These are phyloP conservation scores for Pholiota molesta DNA, from an alignment of 768 basidiomycete genomes.

Conservation along the genomic window DNA sequence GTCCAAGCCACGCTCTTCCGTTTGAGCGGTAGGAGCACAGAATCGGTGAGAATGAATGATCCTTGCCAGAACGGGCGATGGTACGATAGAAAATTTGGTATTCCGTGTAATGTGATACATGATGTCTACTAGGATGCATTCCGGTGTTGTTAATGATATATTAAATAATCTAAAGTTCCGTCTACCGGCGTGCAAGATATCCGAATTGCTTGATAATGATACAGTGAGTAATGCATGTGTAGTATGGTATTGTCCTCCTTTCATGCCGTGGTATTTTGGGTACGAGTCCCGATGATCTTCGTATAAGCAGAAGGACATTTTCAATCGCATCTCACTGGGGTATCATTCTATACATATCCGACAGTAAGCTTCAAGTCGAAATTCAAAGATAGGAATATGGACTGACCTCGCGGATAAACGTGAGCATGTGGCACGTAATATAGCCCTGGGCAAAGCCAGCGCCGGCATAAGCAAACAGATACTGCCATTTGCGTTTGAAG, in stretches of 20 bases:
- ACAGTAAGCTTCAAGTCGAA: slow-evolving; percentile 1
- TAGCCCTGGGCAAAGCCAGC: slow-evolving; percentile 82
- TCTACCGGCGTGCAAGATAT: slow-evolving; percentile 17
- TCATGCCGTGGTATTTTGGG: neutral
- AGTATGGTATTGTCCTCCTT: slow-evolving; percentile 11
- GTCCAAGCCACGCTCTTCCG: neutral
- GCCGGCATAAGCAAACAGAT: slow-evolving; percentile 81
- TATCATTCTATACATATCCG: slow-evolving; percentile 46
- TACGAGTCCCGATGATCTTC: slow-evolving; percentile 5
- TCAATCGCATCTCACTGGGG: slow-evolving; percentile 51
- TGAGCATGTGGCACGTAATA: slow-evolving; percentile 83
- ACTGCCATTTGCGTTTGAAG: slow-evolving; percentile 86
- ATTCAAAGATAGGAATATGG: slow-evolving; percentile 6
- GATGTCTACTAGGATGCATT: slow-evolving; percentile 1
- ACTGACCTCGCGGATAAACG: slow-evolving; percentile 67
- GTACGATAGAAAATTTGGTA: neutral
- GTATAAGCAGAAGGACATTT: slow-evolving; percentile 4
- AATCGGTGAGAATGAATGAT: neutral
- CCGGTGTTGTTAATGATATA: slow-evolving; percentile 9
- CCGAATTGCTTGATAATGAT: slow-evolving; percentile 22
- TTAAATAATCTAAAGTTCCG: slow-evolving; percentile 21
- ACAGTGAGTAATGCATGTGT: slow-evolving; percentile 16
- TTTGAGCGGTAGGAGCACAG: neutral
- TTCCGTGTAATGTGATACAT: neutral
- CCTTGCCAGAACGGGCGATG: neutral